Base-by-base conservation (phyloP, 169 alveolate genomes). In the Eimeria tenella region DNA sequence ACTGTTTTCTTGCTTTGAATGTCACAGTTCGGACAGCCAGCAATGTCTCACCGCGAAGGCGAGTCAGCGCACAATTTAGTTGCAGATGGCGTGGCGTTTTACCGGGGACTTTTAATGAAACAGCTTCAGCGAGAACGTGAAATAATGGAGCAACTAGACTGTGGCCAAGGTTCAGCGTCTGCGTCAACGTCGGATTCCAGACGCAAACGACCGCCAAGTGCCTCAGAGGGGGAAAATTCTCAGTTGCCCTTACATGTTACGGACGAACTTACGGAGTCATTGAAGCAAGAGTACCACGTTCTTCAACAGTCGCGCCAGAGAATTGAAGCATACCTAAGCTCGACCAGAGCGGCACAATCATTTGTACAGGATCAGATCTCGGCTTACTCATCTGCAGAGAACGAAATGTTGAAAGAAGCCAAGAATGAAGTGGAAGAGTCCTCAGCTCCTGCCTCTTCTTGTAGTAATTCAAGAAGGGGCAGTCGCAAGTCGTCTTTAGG, bases 111-210 rank as follows among this genome's bases (percentile, higher is more conserved):
- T 63, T 42, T 84, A 79, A 63, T 65, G 21, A 84, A 84, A 13
- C 92, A 84, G 73, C 92, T 84, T 63, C 92, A 84, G 25, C 70
- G 92, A 62, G 92, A 84, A 84, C 92, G 92, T 49, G 92, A 84
- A 62, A 84, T 84, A 60, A 49, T 8, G 4, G 81, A 63, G 60
- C 50, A 53, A 9, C 92, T 84, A 15, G 92, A 60, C 55, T 21
- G 17, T 23, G 81, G 81, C 49, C 60, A 84, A 49, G 92, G 92
- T 9, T 8, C 63, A n/a, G 62, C 75, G 13, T 56, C 90, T 8
- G 55, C 77, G 17, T 9, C 53, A 4, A 55, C 50, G 17, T 42
- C 52, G 53, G 92, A 84, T 21, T 13, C 52, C 1, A 60, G 19
- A n/a, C 31, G 49, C 21, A 63, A 31, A 5, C 42, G 10, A 15